These are phyloP conservation scores for Backusella australiensis DNA, from an alignment of 192 early-diverging fungal species.

Conservation along the genomic window DNA sequence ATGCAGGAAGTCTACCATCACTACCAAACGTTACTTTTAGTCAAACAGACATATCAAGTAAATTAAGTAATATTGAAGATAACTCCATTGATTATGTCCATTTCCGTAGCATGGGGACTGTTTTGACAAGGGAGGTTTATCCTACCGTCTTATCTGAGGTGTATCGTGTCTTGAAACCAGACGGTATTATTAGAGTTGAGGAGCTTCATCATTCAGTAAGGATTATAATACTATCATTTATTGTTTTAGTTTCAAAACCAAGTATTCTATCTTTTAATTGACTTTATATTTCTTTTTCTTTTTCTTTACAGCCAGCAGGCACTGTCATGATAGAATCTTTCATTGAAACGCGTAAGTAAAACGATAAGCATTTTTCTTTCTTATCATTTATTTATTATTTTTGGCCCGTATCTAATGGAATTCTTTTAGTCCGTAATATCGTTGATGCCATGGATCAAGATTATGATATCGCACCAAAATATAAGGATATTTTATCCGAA, in stretches of 20 bases:
- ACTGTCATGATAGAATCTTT: conserved; percentile 23
- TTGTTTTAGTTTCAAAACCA: not conserved
- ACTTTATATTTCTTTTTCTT: not conserved
- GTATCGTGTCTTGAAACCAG: conserved; percentile 27
- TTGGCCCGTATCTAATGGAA: not conserved
- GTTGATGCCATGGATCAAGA: not conserved
- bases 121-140: conserved; percentile 14
- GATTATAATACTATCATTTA: not conserved
- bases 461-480: conserved; percentile 14
- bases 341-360: conserved; percentile 17
- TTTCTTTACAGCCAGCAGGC: conserved; percentile 2
- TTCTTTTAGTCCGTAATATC: conserved; percentile 13
- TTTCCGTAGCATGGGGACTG: conserved; percentile 5
- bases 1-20: not conserved
- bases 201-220: conserved; percentile 15
- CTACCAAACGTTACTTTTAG: conserved; percentile 5
- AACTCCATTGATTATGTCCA: conserved; percentile 7
- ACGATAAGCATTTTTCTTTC: not conserved
- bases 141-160: conserved; percentile 15
- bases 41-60: not conserved
- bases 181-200: conserved; percentile 17
- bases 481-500: not conserved
- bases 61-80: not conserved
- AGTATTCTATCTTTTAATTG: not conserved
- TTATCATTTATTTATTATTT: not conserved